A percentile compares a stretch with the other conserved stretches of the same genome.
phyloP scores from a whole-genome alignment of 352 stramenopile species.

The Phytopythium delawarense region DNA sequence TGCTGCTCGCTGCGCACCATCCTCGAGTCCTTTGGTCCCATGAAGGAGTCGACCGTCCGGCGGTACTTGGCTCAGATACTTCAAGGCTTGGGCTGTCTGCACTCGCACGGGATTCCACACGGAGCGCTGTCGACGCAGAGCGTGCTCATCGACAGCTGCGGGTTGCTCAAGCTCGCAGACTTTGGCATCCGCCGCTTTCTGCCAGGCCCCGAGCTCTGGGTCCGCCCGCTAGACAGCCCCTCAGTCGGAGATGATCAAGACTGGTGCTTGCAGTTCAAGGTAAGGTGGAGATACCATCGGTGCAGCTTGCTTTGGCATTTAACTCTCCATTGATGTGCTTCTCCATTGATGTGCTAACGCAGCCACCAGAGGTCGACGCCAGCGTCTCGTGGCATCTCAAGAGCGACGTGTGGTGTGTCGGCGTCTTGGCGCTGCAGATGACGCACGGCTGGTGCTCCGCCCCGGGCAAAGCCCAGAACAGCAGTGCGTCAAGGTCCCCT shows the following conservation, averaged over 20 bases:
- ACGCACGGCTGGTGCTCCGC: conserved; percentile 8
- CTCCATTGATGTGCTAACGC: not conserved
- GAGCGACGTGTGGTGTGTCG: conserved; percentile 53
- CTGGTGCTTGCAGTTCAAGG: conserved; percentile 18
- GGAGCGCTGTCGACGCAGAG: conserved; percentile 39
- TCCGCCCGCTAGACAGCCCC: not conserved
- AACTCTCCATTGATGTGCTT: not conserved
- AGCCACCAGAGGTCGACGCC: conserved; percentile 26
- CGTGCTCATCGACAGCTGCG: conserved; percentile 60
- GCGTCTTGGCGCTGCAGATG: conserved; percentile 58
- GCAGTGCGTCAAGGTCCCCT: not conserved
- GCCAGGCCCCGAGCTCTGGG: not conserved
- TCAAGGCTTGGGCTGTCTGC: conserved; percentile 44
- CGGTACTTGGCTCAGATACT: conserved; percentile 62
- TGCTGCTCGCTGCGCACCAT: conserved; percentile 56
- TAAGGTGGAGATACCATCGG: not conserved
- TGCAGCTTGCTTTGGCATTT: not conserved
- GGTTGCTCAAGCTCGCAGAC: conserved; percentile 45
- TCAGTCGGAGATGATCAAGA: conserved; percentile 7
- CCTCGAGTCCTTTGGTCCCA: conserved; percentile 58
- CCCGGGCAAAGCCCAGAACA: not conserved
- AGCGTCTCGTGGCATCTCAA: conserved; percentile 20
- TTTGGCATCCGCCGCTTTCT: conserved; percentile 32
- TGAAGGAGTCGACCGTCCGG: conserved; percentile 70
- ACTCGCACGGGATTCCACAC: conserved; percentile 38